Conservation (phyloP, 768 basidiomycete species). For the Boletus edulis region DNA sequence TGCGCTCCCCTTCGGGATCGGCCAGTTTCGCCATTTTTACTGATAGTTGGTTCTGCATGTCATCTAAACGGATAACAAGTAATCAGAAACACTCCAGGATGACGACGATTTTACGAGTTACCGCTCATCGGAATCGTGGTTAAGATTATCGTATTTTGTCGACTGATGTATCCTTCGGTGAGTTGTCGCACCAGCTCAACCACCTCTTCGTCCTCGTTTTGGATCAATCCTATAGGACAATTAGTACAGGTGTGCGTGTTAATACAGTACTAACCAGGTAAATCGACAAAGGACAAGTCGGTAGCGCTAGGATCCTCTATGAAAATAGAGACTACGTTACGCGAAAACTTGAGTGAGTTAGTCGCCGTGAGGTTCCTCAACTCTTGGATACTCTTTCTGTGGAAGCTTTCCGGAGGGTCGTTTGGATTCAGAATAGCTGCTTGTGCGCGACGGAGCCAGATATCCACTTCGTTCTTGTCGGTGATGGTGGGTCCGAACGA, state of each 20-base stretch:
- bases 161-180: conserved; percentile 44
- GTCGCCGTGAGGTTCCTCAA: conserved; percentile 24
- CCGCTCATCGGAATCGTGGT: conserved; percentile 67
- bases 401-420: conserved; percentile 15
- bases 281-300: conserved; percentile 52
- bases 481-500: conserved; percentile 33
- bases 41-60: conserved; percentile 64
- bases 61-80: conserved; percentile 41
- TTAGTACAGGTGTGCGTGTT: conserved; percentile 1
- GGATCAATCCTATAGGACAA: conserved; percentile 47
- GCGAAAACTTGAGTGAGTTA: conserved; percentile 40
- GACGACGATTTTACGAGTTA: conserved; percentile 18
- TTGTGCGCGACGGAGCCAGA: conserved; percentile 45
- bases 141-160: conserved; percentile 58
- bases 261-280: conserved; percentile 42
- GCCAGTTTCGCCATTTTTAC: conserved; percentile 49
- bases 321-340: conserved; percentile 47
- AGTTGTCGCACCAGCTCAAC: conserved; percentile 48
- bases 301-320: conserved; percentile 44
- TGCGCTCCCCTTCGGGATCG: conserved; percentile 55
- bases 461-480: conserved; percentile 35
- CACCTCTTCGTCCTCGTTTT: conserved; percentile 43
- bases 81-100: not conserved
- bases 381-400: conserved; percentile 22
- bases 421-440: conserved; percentile 40